Conservation (phyloP, 805 yeast genomes). For the Clavispora carvajalis region DNA sequence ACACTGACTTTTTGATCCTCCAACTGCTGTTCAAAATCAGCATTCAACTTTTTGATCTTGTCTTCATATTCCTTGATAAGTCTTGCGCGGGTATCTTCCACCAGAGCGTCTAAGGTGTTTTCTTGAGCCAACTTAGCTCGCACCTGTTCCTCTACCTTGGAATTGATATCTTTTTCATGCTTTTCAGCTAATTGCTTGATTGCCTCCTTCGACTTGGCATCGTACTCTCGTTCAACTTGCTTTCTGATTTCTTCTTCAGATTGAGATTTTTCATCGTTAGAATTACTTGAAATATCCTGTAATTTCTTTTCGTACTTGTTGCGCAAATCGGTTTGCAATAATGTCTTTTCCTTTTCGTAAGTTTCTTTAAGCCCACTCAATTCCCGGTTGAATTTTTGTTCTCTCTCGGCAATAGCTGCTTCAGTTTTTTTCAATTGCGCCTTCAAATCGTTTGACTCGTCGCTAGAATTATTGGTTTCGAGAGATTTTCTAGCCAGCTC, state of each 20-base stretch:
- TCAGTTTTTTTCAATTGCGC: conserved; percentile 1
- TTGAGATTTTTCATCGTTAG: conserved; percentile 12
- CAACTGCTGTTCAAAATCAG: conserved; percentile 17
- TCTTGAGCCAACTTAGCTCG: conserved; percentile 15
- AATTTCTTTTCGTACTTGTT: conserved; percentile 18
- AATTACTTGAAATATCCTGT: conserved; percentile 29
- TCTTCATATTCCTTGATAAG: conserved; percentile 14
- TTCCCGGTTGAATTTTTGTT: conserved; percentile 8
- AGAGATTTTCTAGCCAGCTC: background rate
- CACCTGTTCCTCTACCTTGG: conserved; percentile 7
- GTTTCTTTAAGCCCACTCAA: conserved; percentile 10
- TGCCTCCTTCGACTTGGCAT: conserved; percentile 16
- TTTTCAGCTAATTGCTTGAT: conserved; percentile 22
- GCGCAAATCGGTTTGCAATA: conserved; percentile 14
- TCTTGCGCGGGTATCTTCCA: conserved; percentile 14
- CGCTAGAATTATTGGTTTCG: conserved; percentile 15
- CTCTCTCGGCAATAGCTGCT: conserved; percentile 4
- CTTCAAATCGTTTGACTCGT: conserved; percentile 15
- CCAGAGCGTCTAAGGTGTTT: conserved; percentile 1
- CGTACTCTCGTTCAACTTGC: conserved; percentile 21
- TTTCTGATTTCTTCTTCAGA: conserved; percentile 15
- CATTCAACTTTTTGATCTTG: conserved; percentile 17
- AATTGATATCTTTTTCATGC: conserved; percentile 30
- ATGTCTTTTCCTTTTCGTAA: conserved; percentile 16
- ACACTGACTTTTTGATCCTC: conserved; percentile 31